phyloP scores from a whole-genome alignment of 169 alveolate species.

The Theileria equi region DNA sequence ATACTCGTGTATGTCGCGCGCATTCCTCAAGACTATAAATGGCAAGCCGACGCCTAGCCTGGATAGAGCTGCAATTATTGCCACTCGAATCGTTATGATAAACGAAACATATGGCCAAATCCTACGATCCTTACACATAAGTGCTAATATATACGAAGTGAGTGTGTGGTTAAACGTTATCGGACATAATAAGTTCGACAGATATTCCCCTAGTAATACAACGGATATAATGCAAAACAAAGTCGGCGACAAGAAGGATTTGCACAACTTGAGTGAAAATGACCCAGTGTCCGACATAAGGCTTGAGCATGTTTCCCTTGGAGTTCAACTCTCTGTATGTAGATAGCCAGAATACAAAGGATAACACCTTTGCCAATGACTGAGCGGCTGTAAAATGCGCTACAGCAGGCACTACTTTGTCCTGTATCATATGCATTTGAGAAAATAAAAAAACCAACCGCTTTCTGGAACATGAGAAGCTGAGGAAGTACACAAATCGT shows the following conservation, averaged over 20 bases:
- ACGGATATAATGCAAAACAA: constrained; percentile 82
- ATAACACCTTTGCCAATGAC: constrained; percentile 82
- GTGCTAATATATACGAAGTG: not conserved
- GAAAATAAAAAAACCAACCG: constrained; percentile 62
- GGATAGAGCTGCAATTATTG: not conserved
- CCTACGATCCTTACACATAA: not conserved
- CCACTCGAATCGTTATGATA: constrained; percentile 6
- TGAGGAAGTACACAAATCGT: constrained; percentile 89
- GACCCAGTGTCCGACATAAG: constrained; percentile 87
- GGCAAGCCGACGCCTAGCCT: constrained; percentile 27
- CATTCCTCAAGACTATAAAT: constrained; percentile 16
- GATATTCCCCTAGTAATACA: constrained; percentile 84
- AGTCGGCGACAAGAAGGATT: constrained; percentile 86
- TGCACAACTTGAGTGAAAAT: constrained; percentile 83
- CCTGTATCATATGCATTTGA: constrained; percentile 4
- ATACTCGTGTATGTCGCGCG: constrained; percentile 50
- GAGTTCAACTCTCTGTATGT: constrained; percentile 84
- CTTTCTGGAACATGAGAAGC: constrained; percentile 85
- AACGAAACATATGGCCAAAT: not conserved
- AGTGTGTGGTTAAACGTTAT: constrained; percentile 68
- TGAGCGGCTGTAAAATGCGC: constrained; percentile 93
- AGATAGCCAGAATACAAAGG: constrained; percentile 89
- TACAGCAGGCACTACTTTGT: constrained; percentile 85
- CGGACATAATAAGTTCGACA: constrained; percentile 78
- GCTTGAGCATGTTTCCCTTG: constrained; percentile 75